These are phyloP conservation scores for Ammopiptanthus mongolicus DNA, from an alignment of 306 rosid genomes.

Conservation along the genomic window DNA sequence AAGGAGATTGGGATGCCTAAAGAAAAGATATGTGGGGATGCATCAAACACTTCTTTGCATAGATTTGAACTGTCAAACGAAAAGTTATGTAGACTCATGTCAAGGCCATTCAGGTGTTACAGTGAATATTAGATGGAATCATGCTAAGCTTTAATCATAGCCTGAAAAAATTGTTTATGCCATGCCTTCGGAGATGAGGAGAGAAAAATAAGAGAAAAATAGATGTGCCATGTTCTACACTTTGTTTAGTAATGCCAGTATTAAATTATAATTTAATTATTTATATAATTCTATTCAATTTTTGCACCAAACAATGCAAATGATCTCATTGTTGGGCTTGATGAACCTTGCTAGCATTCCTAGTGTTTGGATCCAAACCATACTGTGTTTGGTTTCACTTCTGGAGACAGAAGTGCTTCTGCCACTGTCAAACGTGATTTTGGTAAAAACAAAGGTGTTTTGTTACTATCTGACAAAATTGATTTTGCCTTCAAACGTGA, in stretches of 20 bases:
- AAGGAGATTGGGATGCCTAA: constrained; percentile 30
- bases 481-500: too few relatives aligned
- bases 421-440: too few relatives aligned
- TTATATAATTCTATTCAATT: constrained; percentile 9
- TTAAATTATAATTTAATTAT: background rate
- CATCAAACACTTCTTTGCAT: background rate
- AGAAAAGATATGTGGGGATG: constrained; percentile 45
- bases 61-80: constrained; percentile 46
- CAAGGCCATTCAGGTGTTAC: constrained; percentile 38
- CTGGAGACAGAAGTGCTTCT: too few relatives aligned
- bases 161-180: background rate
- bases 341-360: background rate
- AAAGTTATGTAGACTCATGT: constrained; percentile 54
- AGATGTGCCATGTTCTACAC: constrained; percentile 1
- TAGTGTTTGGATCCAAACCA: too few relatives aligned
- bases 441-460: too few relatives aligned
- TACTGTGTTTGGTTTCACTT: too few relatives aligned
- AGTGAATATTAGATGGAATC: constrained; percentile 20
- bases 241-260: background rate
- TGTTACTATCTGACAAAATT: too few relatives aligned
- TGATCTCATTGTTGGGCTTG: background rate
- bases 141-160: background rate
- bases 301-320: background rate
- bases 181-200: background rate
- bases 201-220: too few relatives aligned